Conservation (phyloP, 768 basidiomycete genomes). For the Mycena alexandri region DNA sequence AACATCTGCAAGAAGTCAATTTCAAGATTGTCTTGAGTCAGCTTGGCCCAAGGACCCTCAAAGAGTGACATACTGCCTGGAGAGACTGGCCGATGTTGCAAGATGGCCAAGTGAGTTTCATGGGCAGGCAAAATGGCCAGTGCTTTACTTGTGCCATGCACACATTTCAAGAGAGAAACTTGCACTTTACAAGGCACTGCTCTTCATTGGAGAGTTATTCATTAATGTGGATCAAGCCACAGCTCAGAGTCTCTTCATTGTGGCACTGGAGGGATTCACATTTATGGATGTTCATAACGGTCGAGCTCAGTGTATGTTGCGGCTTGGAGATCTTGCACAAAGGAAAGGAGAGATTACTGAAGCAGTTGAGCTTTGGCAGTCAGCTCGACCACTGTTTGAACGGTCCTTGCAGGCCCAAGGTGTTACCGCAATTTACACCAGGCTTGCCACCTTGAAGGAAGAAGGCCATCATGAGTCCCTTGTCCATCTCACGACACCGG, state of each 20-base stretch:
- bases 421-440: neutral
- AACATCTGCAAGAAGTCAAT: neutral
- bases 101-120: neutral
- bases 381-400: conserved; percentile 13
- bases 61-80: neutral
- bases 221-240: neutral
- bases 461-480: no score
- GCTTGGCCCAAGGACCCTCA: neutral
- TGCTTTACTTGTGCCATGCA: neutral
- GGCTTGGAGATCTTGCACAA: neutral
- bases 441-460: neutral
- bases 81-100: neutral
- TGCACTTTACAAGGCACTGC: neutral
- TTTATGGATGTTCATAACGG: conserved; percentile 10
- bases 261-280: neutral
- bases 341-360: neutral
- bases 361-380: neutral
- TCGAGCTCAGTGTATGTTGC: conserved; percentile 4
- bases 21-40: neutral
- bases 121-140: neutral
- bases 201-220: neutral
- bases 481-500: no score
- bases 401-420: neutral
- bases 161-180: neutral
- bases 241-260: neutral